phyloP scores from a whole-genome alignment of 805 yeast species.

The Candida ovalis region DNA sequence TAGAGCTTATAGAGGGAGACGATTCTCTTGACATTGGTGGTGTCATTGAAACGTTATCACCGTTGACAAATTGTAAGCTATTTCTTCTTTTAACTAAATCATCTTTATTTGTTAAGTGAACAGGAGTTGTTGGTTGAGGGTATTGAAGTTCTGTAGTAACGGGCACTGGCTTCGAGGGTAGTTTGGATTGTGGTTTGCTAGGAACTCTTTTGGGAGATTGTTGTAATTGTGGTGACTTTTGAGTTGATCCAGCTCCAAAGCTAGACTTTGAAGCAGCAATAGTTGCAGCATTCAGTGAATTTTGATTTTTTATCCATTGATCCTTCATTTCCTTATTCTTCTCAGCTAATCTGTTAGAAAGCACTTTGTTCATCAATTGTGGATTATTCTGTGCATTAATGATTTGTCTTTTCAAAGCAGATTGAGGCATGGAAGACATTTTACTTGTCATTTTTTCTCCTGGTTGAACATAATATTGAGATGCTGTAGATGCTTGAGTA shows the following conservation, averaged over 20 bases:
- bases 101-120: slow-evolving; percentile 29
- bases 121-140: slow-evolving; percentile 6
- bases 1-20: slow-evolving; percentile 20
- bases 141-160: slow-evolving; percentile 4
- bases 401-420: slow-evolving; percentile 29
- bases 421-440: slow-evolving; percentile 26
- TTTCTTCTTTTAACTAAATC: slow-evolving; percentile 24
- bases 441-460: slow-evolving; percentile 26
- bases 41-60: slow-evolving; percentile 18
- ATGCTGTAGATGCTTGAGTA: slow-evolving; percentile 8
- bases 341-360: slow-evolving; percentile 29
- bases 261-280: slow-evolving; percentile 20
- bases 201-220: background rate
- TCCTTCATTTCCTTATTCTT: slow-evolving; percentile 27
- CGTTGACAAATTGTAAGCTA: slow-evolving; percentile 26
- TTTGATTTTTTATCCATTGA: slow-evolving; percentile 16
- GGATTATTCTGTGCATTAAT: slow-evolving; percentile 30
- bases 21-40: slow-evolving; percentile 22
- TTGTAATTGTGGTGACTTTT: background rate
- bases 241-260: background rate
- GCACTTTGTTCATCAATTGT: slow-evolving; percentile 31
- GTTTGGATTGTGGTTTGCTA: background rate
- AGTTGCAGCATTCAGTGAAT: slow-evolving; percentile 16
- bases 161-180: background rate
- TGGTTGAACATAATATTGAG: slow-evolving; percentile 21